Evolutionary conservation across 345 rosid species (phyloP).

Genomic region (Brassica carinata): DNA sequence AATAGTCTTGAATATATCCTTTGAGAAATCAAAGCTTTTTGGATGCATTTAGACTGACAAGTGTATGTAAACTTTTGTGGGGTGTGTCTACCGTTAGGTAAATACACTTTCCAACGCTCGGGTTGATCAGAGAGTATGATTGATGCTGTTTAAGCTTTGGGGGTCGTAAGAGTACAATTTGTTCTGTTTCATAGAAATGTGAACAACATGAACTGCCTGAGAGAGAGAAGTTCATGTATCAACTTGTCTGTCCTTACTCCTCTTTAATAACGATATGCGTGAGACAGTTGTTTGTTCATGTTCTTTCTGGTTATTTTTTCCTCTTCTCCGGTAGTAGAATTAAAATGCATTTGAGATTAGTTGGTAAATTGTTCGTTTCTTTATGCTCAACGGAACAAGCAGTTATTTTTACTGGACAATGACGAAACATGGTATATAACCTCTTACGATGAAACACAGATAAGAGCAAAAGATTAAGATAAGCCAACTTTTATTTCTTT

Average conservation of each 20-base stretch:
- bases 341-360: no score
- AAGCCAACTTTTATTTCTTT: constrained; percentile 11
- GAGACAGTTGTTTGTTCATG: neutral
- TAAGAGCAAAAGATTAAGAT: neutral
- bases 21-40: no score
- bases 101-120: neutral
- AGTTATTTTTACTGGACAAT: no score
- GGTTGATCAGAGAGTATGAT: neutral
- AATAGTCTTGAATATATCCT: no score
- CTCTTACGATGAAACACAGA: neutral
- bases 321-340: no score
- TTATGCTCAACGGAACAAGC: no score
- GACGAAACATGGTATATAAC: no score
- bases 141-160: neutral
- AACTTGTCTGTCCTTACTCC: neutral
- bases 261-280: neutral
- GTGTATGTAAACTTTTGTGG: no score
- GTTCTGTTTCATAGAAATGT: neutral
- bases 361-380: no score
- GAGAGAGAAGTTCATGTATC: neutral
- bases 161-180: neutral
- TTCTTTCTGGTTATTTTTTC: no score
- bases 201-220: neutral
- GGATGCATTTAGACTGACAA: no score
- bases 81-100: no score